Evolutionary conservation across 306 rosid species (phyloP).

Genomic region (Lagenaria siceraria): DNA sequence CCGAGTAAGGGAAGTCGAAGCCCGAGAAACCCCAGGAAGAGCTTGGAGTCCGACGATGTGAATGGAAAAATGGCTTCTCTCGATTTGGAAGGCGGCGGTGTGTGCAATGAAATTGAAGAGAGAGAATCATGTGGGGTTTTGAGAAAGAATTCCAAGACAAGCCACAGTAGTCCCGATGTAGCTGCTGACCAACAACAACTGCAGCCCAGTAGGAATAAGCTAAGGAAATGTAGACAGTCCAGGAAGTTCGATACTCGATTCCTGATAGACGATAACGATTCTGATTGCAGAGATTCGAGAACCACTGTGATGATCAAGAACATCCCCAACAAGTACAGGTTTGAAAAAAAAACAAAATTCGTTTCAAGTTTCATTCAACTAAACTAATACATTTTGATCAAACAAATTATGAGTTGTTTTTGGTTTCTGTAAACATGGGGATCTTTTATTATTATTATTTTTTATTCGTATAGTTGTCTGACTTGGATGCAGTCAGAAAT

Average conservation of each 20-base stretch:
- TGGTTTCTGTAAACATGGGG: not conserved
- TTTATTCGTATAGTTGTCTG: not conserved
- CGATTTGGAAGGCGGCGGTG: slow-evolving; percentile 20
- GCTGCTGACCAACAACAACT: slow-evolving; percentile 6
- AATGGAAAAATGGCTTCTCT: slow-evolving; percentile 19
- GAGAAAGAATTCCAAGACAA: slow-evolving; percentile 15
- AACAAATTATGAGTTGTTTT: not conserved
- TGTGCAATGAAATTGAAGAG: slow-evolving; percentile 12
- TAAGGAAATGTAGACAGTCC: slow-evolving; percentile 47
- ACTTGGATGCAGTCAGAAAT: slow-evolving; percentile 52
- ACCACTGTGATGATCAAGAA: slow-evolving; percentile 93
- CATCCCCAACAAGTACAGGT: slow-evolving; percentile 98
- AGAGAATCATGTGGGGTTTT: slow-evolving; percentile 1
- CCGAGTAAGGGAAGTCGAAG: slow-evolving; percentile 8
- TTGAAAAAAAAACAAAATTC: not conserved
- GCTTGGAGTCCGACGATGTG: not conserved
- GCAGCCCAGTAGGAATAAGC: slow-evolving; percentile 21
- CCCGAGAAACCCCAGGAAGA: not conserved
- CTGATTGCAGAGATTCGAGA: slow-evolving; percentile 39
- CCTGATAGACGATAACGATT: slow-evolving; percentile 4
- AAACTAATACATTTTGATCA: not conserved
- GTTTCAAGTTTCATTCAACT: not conserved
- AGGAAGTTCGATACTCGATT: slow-evolving; percentile 8
- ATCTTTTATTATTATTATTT: not conserved
- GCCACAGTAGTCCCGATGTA: not conserved